Conservation (phyloP, 1,139 yeast species). For the Saccharomycopsis crataegensis region DNA sequence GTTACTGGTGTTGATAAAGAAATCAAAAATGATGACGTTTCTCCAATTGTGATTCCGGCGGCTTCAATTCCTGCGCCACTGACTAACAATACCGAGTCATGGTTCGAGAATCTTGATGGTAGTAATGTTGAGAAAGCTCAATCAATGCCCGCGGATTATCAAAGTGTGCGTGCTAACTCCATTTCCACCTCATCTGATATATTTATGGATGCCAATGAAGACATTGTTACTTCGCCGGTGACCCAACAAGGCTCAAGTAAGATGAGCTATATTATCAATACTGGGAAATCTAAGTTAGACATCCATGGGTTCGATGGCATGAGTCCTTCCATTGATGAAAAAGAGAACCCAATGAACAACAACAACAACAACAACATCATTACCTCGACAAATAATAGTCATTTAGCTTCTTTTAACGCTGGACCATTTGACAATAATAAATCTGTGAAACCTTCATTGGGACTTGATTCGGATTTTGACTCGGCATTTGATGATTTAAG, state of each 20-base stretch:
- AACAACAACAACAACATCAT: neutral
- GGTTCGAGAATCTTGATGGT: slow-evolving; percentile 4
- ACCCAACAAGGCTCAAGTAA: neutral
- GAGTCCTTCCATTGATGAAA: slow-evolving; percentile 1
- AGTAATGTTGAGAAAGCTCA: neutral
- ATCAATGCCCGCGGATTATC: neutral
- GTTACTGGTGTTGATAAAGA: neutral
- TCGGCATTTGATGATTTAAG: slow-evolving; percentile 32
- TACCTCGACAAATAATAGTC: neutral
- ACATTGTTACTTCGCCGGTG: slow-evolving; percentile 9
- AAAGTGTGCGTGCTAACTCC: slow-evolving; percentile 8
- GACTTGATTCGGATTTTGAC: slow-evolving; percentile 6
- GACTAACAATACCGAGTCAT: neutral
- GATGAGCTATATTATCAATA: neutral
- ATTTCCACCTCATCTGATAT: slow-evolving; percentile 10
- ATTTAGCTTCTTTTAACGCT: neutral
- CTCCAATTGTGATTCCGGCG: slow-evolving; percentile 4
- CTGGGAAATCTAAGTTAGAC: neutral
- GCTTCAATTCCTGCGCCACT: slow-evolving; percentile 15
- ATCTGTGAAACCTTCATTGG: too few relatives aligned
- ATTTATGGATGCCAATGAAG: slow-evolving; percentile 19
- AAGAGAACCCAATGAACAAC: neutral
- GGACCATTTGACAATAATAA: neutral
- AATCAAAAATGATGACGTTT: neutral
- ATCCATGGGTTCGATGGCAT: neutral